A percentile compares a stretch with the other conserved stretches of the same genome.
Evolutionary conservation across 2,329 filamentous ascomycete genomes (phyloP).

Genomic region (Phaeosphaeriaceae sp.): DNA sequence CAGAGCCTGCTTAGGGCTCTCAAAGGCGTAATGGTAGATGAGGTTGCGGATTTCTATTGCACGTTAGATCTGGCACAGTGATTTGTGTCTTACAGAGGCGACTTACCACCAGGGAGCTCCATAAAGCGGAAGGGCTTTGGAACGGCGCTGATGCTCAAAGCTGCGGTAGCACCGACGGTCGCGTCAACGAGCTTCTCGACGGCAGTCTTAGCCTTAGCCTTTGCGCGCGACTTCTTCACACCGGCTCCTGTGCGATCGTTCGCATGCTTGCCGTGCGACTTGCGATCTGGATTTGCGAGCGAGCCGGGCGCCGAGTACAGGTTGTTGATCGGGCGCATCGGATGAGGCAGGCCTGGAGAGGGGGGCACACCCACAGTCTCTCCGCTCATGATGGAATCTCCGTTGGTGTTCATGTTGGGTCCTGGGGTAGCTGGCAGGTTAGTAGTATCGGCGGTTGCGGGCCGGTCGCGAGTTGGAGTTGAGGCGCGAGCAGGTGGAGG

Average conservation of each 20-base stretch:
- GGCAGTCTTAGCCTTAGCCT: neutral
- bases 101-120: conserved; percentile 32
- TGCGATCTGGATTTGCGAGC: neutral
- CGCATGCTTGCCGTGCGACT: neutral
- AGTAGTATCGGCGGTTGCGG: neutral
- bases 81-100: neutral
- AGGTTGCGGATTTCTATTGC: conserved; percentile 37
- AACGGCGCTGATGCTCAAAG: neutral
- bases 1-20: conserved; percentile 26
- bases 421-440: conserved; percentile 1
- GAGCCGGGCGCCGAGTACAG: neutral
- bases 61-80: conserved; percentile 11
- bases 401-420: neutral
- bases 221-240: conserved; percentile 13
- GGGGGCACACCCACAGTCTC: conserved; percentile 12
- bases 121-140: conserved; percentile 21
- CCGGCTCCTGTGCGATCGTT: conserved; percentile 13
- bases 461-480: neutral
- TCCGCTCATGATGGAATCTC: conserved; percentile 9
- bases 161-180: neutral
- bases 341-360: conserved; percentile 9
- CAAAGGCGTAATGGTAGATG: conserved; percentile 27
- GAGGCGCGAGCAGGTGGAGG: conserved; percentile 5
- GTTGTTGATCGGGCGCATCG: neutral
- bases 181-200: neutral